These are phyloP conservation scores for Myxozyma mucilagina DNA, from an alignment of 805 yeast species.

Conservation along the genomic window DNA sequence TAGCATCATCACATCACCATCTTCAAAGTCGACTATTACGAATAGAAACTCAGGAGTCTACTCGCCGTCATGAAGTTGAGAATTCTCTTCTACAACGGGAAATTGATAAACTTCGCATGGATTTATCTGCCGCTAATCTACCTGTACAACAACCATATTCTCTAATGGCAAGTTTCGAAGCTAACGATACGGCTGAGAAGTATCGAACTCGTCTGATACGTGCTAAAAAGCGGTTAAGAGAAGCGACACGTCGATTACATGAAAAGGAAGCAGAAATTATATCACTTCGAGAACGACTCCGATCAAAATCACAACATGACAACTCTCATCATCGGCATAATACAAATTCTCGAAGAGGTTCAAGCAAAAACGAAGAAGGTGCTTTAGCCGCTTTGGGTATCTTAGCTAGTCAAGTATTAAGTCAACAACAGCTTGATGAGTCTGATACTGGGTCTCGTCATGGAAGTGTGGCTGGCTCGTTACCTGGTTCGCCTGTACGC, in stretches of 20 bases:
- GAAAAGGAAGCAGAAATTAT: constrained; percentile 50
- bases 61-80: constrained; percentile 52
- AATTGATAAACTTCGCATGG: constrained; percentile 47
- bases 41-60: constrained; percentile 48
- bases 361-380: constrained; percentile 23
- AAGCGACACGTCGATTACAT: constrained; percentile 47
- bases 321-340: background rate
- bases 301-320: constrained; percentile 23
- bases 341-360: constrained; percentile 16
- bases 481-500: constrained; percentile 3
- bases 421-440: constrained; percentile 21
- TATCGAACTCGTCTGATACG: constrained; percentile 43
- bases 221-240: constrained; percentile 49
- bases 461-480: constrained; percentile 2
- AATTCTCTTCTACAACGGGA: constrained; percentile 48
- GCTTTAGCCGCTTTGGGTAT: constrained; percentile 55
- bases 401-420: constrained; percentile 50
- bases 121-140: constrained; percentile 29
- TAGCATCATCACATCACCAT: constrained; percentile 28
- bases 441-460: background rate
- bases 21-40: constrained; percentile 46
- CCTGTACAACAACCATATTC: constrained; percentile 4
- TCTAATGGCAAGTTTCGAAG: constrained; percentile 17
- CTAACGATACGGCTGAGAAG: constrained; percentile 42
- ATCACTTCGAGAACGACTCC: constrained; percentile 42